Percentiles rank a stretch among this genome's conserved stretches.
Conservation (phyloP, 805 yeast genomes). For the Teunomyces funiuensis region DNA sequence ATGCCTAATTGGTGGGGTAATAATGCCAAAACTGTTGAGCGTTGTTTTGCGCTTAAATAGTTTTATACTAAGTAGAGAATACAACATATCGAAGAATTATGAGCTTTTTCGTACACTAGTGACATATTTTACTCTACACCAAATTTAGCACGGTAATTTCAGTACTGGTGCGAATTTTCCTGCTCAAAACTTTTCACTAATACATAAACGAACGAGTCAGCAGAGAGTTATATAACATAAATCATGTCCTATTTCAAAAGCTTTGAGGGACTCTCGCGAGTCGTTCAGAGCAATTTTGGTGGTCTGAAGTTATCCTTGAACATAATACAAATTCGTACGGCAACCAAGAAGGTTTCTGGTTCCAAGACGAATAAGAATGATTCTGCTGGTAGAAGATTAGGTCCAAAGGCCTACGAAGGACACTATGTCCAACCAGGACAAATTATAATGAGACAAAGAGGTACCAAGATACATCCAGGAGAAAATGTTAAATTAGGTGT, state of each 20-base stretch:
- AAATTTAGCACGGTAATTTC: neutral
- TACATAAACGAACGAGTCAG: neutral
- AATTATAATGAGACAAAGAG: conserved; percentile 90
- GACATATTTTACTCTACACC: neutral
- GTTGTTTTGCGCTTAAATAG: conserved; percentile 20
- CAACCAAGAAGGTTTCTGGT: conserved; percentile 93
- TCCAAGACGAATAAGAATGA: conserved; percentile 92
- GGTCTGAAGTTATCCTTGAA: conserved; percentile 4
- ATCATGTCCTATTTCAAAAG: conserved; percentile 5
- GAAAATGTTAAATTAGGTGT: conserved; percentile 87
- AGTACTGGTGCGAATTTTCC: conserved; percentile 4
- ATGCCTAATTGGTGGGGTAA: conserved; percentile 28
- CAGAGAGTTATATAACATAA: neutral
- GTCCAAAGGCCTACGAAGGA: conserved; percentile 86
- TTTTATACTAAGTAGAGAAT: too few species aligned
- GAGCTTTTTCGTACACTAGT: neutral
- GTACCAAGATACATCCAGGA: conserved; percentile 93
- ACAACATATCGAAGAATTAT: too few species aligned
- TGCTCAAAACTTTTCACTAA: conserved; percentile 3
- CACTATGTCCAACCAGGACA: conserved; percentile 76
- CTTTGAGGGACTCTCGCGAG: neutral
- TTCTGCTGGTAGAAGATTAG: conserved; percentile 92
- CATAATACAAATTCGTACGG: conserved; percentile 64
- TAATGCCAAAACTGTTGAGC: conserved; percentile 20
- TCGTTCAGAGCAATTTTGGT: neutral